Percentiles rank a stretch among this genome's conserved stretches.
Conservation (phyloP, 495 filamentous ascomycete species). For the Daldinia vernicosa region DNA sequence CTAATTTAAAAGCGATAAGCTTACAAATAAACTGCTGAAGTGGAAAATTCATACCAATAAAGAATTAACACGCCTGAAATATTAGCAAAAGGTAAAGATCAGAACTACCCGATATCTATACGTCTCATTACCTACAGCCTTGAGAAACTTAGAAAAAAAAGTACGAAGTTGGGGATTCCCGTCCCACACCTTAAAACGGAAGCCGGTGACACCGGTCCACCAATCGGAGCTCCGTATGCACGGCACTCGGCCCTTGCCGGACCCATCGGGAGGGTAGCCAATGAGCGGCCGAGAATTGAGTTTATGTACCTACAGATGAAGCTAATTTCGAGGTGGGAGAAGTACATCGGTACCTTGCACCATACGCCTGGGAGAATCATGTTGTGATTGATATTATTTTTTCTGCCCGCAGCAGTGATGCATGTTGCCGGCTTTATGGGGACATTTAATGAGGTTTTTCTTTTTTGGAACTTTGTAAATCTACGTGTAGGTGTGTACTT, state of each 20-base stretch:
- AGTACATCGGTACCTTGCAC: not conserved
- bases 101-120: not conserved
- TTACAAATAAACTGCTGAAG: too few species aligned
- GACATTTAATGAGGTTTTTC: not conserved
- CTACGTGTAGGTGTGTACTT: not conserved
- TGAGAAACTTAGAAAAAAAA: not conserved
- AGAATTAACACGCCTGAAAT: not conserved
- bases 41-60: not conserved
- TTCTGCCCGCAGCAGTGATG: not conserved
- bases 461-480: not conserved
- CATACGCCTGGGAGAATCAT: not conserved
- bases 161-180: constrained; percentile 16
- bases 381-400: not conserved
- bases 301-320: not conserved
- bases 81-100: not conserved
- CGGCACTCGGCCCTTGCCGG: constrained; percentile 6
- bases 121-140: too few species aligned
- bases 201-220: not conserved
- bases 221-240: constrained; percentile 20
- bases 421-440: not conserved
- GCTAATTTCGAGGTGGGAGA: not conserved
- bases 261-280: constrained; percentile 23
- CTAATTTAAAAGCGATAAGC: not conserved
- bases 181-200: constrained; percentile 32
- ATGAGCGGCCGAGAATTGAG: not conserved